A percentile compares a stretch with the other conserved stretches of the same genome.
Conservation (phyloP, 2,329 filamentous ascomycete genomes). For the Ceratocystiopsis brevicomis region DNA sequence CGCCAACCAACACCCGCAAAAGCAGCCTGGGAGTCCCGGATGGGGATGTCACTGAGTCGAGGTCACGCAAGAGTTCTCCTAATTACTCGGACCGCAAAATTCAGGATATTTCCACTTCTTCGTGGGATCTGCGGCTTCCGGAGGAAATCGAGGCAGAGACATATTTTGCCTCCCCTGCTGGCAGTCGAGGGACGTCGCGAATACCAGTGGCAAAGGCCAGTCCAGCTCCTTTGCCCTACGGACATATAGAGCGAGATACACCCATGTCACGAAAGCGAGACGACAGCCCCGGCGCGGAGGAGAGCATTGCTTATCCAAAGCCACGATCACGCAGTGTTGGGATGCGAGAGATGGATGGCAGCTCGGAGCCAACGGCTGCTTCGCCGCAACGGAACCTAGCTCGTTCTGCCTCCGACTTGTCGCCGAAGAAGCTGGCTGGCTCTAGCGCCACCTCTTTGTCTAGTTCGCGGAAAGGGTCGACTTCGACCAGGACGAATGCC, state of each 20-base stretch:
- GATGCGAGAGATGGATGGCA: constrained; percentile 15
- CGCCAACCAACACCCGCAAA: constrained; percentile 7
- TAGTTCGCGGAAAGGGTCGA: constrained; percentile 23
- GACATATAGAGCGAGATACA: constrained; percentile 56
- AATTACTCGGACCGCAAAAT: constrained; percentile 18
- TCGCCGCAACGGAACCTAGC: background rate
- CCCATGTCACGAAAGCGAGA: constrained; percentile 43
- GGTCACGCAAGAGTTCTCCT: constrained; percentile 29
- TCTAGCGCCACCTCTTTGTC: background rate
- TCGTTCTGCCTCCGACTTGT: constrained; percentile 28
- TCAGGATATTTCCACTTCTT: constrained; percentile 23
- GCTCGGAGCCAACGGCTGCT: background rate
- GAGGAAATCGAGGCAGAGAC: constrained; percentile 55
- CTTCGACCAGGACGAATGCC: constrained; percentile 17
- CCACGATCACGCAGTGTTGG: constrained; percentile 54
- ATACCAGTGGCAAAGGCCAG: constrained; percentile 76
- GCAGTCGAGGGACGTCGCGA: constrained; percentile 48
- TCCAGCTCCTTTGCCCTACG: constrained; percentile 52
- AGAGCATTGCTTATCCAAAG: constrained; percentile 39
- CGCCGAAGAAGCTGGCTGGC: constrained; percentile 30
- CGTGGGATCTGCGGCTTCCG: constrained; percentile 57
- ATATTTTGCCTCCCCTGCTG: constrained; percentile 33
- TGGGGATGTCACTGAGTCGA: constrained; percentile 14
- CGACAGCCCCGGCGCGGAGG: constrained; percentile 31
- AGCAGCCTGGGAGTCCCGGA: constrained; percentile 12